phyloP scores from a whole-genome alignment of 345 rosid genomes.

The Carallia pectinifolia region DNA sequence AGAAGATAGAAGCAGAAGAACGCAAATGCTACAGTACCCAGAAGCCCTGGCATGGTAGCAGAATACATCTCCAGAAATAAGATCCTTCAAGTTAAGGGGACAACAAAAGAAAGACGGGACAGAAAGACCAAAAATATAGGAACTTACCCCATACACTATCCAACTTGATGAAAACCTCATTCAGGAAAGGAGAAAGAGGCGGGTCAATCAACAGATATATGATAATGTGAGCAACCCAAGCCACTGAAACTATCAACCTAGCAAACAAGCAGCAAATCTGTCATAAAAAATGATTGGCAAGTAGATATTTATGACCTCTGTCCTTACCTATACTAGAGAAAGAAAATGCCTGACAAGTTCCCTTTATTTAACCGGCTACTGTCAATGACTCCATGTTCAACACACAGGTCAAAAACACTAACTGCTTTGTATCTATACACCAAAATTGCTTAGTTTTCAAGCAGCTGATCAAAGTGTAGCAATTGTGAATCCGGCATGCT shows the following conservation, averaged over 20 bases:
- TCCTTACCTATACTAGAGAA: too few species aligned
- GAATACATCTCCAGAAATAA: conserved; percentile 12
- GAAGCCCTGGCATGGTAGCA: conserved; percentile 62
- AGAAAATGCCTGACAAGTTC: too few species aligned
- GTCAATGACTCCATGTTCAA: too few species aligned
- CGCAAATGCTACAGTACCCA: conserved; percentile 94
- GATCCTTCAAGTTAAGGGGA: neutral
- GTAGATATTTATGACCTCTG: too few species aligned
- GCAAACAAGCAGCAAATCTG: neutral
- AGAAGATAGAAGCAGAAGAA: conserved; percentile 96
- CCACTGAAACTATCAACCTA: conserved; percentile 93
- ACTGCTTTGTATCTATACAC: too few species aligned
- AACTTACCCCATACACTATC: conserved; percentile 91
- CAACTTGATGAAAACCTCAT: conserved; percentile 97
- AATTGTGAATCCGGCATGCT: too few species aligned
- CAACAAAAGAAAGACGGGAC: neutral
- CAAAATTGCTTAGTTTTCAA: too few species aligned
- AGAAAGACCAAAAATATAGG: neutral
- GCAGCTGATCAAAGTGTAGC: too few species aligned
- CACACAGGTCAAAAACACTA: too few species aligned
- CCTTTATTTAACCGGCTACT: too few species aligned
- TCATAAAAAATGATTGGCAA: neutral
- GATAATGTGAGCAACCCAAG: conserved; percentile 95
- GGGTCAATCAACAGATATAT: conserved; percentile 83
- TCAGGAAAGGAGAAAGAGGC: conserved; percentile 89